A percentile compares a stretch with the other conserved stretches of the same genome.
Conservation (phyloP, 495 filamentous ascomycete genomes). For the Podospora comata region DNA sequence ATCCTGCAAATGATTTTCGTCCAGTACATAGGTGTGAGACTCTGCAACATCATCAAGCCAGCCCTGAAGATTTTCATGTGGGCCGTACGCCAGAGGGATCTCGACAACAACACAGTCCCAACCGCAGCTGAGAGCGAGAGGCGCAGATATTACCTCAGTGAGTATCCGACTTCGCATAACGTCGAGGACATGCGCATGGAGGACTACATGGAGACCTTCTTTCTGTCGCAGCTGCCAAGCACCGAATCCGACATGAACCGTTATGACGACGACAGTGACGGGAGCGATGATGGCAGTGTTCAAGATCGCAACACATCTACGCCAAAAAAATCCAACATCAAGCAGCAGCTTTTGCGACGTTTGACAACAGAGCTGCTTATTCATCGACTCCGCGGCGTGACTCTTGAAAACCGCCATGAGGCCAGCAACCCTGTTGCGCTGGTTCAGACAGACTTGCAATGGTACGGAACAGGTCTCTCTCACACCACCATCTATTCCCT, state of each 20-base stretch:
- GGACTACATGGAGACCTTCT: slow-evolving; percentile 32
- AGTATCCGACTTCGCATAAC: slow-evolving; percentile 14
- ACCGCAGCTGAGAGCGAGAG: slow-evolving; percentile 19
- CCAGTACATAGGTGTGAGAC: slow-evolving; percentile 59
- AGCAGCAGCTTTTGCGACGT: slow-evolving; percentile 59
- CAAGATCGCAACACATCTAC: slow-evolving; percentile 2
- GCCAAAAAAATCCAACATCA: slow-evolving; percentile 38
- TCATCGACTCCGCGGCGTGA: slow-evolving; percentile 41
- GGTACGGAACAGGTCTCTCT: slow-evolving; percentile 56
- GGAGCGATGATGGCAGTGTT: neutral
- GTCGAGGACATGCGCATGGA: slow-evolving; percentile 22
- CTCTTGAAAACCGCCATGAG: slow-evolving; percentile 17
- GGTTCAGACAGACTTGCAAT: slow-evolving; percentile 63
- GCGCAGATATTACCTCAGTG: slow-evolving; percentile 27
- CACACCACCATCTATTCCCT: slow-evolving; percentile 58
- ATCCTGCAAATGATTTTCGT: slow-evolving; percentile 62
- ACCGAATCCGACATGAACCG: slow-evolving; percentile 37
- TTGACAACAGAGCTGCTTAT: slow-evolving; percentile 59
- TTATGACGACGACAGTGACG: slow-evolving; percentile 20
- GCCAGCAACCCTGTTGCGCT: slow-evolving; percentile 54
- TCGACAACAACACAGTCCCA: slow-evolving; percentile 16
- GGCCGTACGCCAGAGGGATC: slow-evolving; percentile 24
- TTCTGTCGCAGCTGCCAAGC: slow-evolving; percentile 51
- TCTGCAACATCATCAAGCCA: slow-evolving; percentile 51
- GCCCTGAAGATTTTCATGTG: slow-evolving; percentile 36